These are phyloP conservation scores for Musa schizocarpa DNA, from an alignment of 176 grass and related monocot genomes.

Conservation along the genomic window DNA sequence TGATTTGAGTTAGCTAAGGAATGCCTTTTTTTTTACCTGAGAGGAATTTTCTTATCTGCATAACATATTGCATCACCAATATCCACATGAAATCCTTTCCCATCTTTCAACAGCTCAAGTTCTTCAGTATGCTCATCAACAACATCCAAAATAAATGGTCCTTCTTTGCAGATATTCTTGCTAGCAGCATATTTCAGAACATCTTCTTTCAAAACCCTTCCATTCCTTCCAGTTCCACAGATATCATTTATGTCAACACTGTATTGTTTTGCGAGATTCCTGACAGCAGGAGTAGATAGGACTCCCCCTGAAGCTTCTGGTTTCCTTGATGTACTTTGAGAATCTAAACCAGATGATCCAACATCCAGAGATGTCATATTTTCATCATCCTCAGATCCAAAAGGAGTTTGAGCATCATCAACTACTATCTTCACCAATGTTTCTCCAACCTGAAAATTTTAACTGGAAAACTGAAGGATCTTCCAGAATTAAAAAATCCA, in stretches of 20 bases:
- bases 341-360: slow-evolving; percentile 24
- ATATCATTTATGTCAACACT: slow-evolving; percentile 64
- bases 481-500: background rate
- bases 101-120: slow-evolving; percentile 30
- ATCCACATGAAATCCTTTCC: slow-evolving; percentile 18
- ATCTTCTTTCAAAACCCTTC: slow-evolving; percentile 79
- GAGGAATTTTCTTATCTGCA: slow-evolving; percentile 58
- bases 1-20: slow-evolving; percentile 7
- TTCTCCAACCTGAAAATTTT: slow-evolving; percentile 66
- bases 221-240: slow-evolving; percentile 59
- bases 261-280: slow-evolving; percentile 69
- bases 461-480: background rate
- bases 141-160: slow-evolving; percentile 17
- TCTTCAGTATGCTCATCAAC: slow-evolving; percentile 10
- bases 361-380: slow-evolving; percentile 21
- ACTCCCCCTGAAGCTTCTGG: slow-evolving; percentile 22
- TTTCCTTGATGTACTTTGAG: slow-evolving; percentile 25
- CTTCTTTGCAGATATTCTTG: slow-evolving; percentile 41
- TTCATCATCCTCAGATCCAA: slow-evolving; percentile 22
- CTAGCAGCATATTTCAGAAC: slow-evolving; percentile 60
- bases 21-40: slow-evolving; percentile 39
- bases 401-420: slow-evolving; percentile 34
- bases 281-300: slow-evolving; percentile 72
- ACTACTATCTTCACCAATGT: slow-evolving; percentile 78
- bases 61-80: slow-evolving; percentile 16